Base-by-base conservation (phyloP, 805 yeast genomes). In the Candida pseudoglaebosa region DNA sequence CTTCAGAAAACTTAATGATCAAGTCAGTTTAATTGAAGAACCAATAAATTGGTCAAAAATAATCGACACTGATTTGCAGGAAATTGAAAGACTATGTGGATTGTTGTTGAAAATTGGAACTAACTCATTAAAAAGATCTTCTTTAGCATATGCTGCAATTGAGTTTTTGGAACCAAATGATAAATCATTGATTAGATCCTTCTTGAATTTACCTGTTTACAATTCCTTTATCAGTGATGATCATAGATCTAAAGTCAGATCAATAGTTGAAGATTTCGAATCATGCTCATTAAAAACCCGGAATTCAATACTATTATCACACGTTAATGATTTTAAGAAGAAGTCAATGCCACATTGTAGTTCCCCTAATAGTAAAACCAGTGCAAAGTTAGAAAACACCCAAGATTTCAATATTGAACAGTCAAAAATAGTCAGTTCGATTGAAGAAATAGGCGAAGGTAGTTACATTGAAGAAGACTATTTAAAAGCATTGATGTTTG, bases 401-500 rank as follows among this genome's bases (percentile, higher is more conserved):
- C n/a, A n/a, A n/a, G n/a, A n/a, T n/a, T n/a, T n/a, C 24, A 21
- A 9, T 7, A 21, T 21, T 21, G 24, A 21, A 21, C 9, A 9
- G 24, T 21, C 24, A 21, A 21, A 21, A 9, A 6, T 21, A 6
- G 9, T 21, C 9, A 21, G 24, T 7, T 21, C 24, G 6, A 21
- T 6, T 6, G 9, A 21, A 21, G 17, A 24, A 17, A 18, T 4
- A 10, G 4, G 7, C n/a, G 37, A 43, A 9, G 33, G 28, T 33
- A 39, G 39, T 9, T 38, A 35, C 13, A 35, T 45, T 8, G 47
- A 47, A 20, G 48, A 42, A 33, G 52, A 46, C 15, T 40, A 42
- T 14, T 16, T 45, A 5, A 39, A 45, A 13, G 45, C 58, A 2
- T 32, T 54, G n/a, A 37, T 36, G 6, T 54, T 59, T 59, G 61